Percentiles rank a stretch among this genome's conserved stretches.
Evolutionary conservation across 208 protist genomes (phyloP).

Genomic region (Leishmania arabica): DNA sequence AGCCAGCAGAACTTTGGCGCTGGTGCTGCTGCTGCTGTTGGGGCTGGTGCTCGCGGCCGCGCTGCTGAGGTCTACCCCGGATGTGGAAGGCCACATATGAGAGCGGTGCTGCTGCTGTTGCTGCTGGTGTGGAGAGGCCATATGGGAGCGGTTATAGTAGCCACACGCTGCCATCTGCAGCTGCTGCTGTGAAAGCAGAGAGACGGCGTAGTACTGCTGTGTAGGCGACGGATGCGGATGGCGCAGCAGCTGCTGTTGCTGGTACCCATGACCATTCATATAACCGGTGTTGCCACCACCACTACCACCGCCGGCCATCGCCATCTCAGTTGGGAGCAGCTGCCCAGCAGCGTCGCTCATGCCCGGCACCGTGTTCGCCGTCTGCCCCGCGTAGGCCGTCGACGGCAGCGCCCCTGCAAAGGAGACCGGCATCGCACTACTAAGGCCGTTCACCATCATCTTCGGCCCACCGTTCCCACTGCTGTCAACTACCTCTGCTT

Average conservation of each 20-base stretch:
- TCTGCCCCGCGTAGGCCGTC: conserved; percentile 3
- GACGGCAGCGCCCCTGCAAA: not conserved
- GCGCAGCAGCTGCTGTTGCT: not conserved
- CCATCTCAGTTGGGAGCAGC: not conserved
- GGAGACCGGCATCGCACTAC: not conserved
- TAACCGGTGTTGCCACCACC: not conserved
- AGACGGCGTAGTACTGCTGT: not conserved
- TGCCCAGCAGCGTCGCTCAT: not conserved
- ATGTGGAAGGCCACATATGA: not conserved
- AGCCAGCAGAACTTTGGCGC: not conserved
- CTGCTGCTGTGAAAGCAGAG: conserved; percentile 1
- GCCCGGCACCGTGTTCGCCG: not conserved
- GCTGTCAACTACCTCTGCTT: not conserved
- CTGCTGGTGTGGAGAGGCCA: conserved; percentile 3
- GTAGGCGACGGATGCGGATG: not conserved
- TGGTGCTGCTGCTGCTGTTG: not conserved
- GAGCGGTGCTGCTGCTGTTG: conserved; percentile 8
- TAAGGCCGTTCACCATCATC: not conserved
- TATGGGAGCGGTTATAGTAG: not conserved
- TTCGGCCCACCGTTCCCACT: not conserved
- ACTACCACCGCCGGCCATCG: no score
- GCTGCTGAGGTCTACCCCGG: not conserved
- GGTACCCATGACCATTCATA: conserved; percentile 11
- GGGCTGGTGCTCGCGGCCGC: not conserved
- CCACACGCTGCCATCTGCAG: not conserved